Evolutionary conservation across 1,284 basidiomycete genomes (phyloP).

Genomic region (Heliocybe sulcata): DNA sequence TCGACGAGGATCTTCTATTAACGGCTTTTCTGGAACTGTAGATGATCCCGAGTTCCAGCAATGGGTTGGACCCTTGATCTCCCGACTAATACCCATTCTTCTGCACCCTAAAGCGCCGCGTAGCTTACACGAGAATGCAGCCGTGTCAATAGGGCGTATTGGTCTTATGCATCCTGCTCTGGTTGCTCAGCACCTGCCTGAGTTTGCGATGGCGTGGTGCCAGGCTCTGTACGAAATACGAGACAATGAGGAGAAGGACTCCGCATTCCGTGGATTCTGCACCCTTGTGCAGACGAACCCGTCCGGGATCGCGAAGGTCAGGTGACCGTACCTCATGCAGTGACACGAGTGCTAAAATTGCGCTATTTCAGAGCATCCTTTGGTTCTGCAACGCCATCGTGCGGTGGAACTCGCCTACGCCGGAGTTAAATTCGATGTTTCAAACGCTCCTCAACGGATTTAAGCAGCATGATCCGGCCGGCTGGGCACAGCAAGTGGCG

Average conservation of each 20-base stretch:
- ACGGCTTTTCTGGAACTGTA: conserved; percentile 16
- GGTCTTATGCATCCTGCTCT: conserved; percentile 86
- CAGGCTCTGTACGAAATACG: conserved; percentile 97
- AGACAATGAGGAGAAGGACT: conserved; percentile 99
- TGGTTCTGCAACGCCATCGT: conserved; percentile 99
- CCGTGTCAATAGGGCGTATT: conserved; percentile 97
- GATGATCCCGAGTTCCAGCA: conserved; percentile 81
- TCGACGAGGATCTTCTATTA: background rate
- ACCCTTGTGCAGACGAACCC: conserved; percentile 94
- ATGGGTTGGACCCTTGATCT: conserved; percentile 84
- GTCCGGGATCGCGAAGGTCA: conserved; percentile 79
- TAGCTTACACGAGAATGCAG: conserved; percentile 95
- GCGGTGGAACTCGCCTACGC: conserved; percentile 85
- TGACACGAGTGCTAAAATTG: conserved; percentile 2
- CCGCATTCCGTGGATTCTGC: conserved; percentile 97
- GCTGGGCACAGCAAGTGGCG: conserved; percentile 72
- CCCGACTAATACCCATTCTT: conserved; percentile 88
- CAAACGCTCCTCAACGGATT: conserved; percentile 76
- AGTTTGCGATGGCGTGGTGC: conserved; percentile 96
- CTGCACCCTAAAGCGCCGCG: conserved; percentile 89
- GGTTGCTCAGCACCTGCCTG: conserved; percentile 85
- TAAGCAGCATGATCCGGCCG: conserved; percentile 74
- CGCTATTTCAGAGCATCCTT: conserved; percentile 65
- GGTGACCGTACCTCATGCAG: conserved; percentile 14
- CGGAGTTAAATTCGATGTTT: conserved; percentile 89